Conservation (phyloP, 139 green algal genomes). For the Medakamo hakoo region DNA sequence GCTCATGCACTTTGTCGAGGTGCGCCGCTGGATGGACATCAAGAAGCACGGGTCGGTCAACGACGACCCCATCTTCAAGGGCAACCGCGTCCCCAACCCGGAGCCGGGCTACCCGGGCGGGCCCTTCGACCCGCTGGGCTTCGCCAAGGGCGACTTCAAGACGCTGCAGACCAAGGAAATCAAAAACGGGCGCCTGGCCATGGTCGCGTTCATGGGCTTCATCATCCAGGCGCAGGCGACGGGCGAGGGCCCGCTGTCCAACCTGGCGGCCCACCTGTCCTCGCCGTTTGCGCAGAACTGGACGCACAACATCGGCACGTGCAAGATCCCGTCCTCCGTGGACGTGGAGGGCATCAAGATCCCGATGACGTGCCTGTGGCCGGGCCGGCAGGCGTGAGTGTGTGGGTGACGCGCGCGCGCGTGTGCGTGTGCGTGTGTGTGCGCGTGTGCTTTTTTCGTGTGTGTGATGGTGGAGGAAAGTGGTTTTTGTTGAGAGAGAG, state of each 20-base stretch:
- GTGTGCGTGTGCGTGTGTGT: too few species aligned
- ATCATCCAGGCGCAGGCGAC: constrained; percentile 25
- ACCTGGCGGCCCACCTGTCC: constrained; percentile 44
- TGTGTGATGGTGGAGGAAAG: too few species aligned
- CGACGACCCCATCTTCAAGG: constrained; percentile 43
- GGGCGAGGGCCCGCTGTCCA: constrained; percentile 33
- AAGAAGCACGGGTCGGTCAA: constrained; percentile 32
- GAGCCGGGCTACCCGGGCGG: constrained; percentile 47
- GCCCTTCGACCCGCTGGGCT: constrained; percentile 44
- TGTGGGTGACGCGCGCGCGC: too few species aligned
- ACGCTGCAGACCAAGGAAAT: constrained; percentile 34
- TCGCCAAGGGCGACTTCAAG: constrained; percentile 21
- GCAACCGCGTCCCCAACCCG: constrained; percentile 21
- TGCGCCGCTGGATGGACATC: constrained; percentile 34
- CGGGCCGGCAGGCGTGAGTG: constrained; percentile 19
- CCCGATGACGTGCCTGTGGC: constrained; percentile 56
- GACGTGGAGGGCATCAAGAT: constrained; percentile 54
- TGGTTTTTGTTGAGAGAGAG: too few species aligned
- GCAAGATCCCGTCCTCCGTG: constrained; percentile 35
- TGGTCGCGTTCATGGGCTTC: constrained; percentile 33
- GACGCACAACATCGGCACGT: constrained; percentile 51
- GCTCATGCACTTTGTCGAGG: constrained; percentile 45
- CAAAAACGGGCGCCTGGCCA: constrained; percentile 37
- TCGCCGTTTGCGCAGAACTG: constrained; percentile 57
- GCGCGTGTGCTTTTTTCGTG: too few species aligned